Evolutionary conservation across 1,284 basidiomycete species (phyloP).

Genomic region (Leccinum griseonigrum): DNA sequence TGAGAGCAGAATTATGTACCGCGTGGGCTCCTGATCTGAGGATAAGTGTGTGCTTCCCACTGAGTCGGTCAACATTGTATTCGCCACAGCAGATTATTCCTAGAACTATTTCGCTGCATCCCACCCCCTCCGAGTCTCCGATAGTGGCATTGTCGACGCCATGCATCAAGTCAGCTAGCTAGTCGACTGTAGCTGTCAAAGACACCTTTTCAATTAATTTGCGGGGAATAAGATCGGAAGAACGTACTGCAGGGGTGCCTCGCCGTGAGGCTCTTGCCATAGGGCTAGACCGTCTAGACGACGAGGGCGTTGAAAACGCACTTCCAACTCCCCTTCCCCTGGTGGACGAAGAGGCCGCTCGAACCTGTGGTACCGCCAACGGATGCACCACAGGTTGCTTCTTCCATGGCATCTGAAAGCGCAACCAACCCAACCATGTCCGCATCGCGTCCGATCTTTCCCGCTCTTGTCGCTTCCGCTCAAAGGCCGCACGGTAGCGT

Average conservation of each 20-base stretch:
- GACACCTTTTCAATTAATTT: conserved; percentile 28
- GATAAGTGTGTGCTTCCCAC: background rate
- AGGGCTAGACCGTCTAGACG: conserved; percentile 43
- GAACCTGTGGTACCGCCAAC: conserved; percentile 20
- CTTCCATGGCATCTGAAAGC: conserved; percentile 41
- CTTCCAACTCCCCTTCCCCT: conserved; percentile 34
- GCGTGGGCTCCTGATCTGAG: background rate
- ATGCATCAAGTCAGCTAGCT: conserved; percentile 16
- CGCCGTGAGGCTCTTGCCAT: conserved; percentile 35
- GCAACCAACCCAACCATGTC: conserved; percentile 44
- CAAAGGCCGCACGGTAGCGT: conserved; percentile 89
- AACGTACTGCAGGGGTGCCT: conserved; percentile 27
- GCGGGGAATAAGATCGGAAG: conserved; percentile 14
- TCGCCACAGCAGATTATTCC: conserved; percentile 1
- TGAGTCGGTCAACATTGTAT: background rate
- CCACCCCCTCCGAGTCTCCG: background rate
- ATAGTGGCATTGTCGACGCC: background rate
- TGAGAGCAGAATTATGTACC: background rate
- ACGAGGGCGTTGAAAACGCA: conserved; percentile 36
- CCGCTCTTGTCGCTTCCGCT: conserved; percentile 73
- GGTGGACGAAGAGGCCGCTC: conserved; percentile 31
- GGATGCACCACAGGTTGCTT: conserved; percentile 18
- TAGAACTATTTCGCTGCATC: background rate
- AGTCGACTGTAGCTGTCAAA: conserved; percentile 14
- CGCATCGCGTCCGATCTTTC: conserved; percentile 42